Percentiles rank a stretch among this genome's conserved stretches.
Evolutionary conservation across 2,329 filamentous ascomycete genomes (phyloP).

Genomic region (Calycina herbarum): DNA sequence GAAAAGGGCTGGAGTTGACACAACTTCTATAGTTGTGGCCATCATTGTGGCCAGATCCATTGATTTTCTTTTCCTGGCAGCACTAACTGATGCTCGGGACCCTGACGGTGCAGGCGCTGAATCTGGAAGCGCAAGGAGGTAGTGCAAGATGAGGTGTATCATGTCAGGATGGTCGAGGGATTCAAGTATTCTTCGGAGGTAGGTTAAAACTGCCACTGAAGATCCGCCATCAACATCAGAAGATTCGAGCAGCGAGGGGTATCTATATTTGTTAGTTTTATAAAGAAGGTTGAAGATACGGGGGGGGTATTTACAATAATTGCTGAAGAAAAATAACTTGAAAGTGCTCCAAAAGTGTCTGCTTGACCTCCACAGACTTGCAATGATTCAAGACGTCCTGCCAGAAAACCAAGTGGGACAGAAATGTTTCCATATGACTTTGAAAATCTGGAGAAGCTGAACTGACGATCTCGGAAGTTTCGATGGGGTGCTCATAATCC

Average conservation of each 20-base stretch:
- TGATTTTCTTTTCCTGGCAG: constrained; percentile 80
- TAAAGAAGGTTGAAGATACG: neutral
- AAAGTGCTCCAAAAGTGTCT: constrained; percentile 92
- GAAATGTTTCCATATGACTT: constrained; percentile 86
- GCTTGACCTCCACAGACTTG: constrained; percentile 85
- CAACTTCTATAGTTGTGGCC: constrained; percentile 69
- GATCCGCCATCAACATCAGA: constrained; percentile 97
- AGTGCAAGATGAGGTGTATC: constrained; percentile 90
- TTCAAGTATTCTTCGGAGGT: constrained; percentile 86
- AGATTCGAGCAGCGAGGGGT: constrained; percentile 92
- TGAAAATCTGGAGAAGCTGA: constrained; percentile 75
- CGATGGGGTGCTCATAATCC: constrained; percentile 76
- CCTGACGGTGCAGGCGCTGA: constrained; percentile 35
- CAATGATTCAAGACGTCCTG: constrained; percentile 98
- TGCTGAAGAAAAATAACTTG: constrained; percentile 96
- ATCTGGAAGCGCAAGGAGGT: constrained; percentile 80
- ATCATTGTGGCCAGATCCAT: constrained; percentile 82
- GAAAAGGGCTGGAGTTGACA: constrained; percentile 81
- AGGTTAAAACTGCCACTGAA: constrained; percentile 92
- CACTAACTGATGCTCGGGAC: constrained; percentile 57
- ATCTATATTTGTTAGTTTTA: constrained; percentile 52
- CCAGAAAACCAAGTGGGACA: constrained; percentile 96
- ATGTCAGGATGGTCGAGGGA: constrained; percentile 91
- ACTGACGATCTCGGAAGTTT: constrained; percentile 69
- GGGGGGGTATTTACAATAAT: constrained; percentile 63